These are phyloP conservation scores for Pachyrhizus erosus DNA, from an alignment of 306 rosid genomes.

Conservation along the genomic window DNA sequence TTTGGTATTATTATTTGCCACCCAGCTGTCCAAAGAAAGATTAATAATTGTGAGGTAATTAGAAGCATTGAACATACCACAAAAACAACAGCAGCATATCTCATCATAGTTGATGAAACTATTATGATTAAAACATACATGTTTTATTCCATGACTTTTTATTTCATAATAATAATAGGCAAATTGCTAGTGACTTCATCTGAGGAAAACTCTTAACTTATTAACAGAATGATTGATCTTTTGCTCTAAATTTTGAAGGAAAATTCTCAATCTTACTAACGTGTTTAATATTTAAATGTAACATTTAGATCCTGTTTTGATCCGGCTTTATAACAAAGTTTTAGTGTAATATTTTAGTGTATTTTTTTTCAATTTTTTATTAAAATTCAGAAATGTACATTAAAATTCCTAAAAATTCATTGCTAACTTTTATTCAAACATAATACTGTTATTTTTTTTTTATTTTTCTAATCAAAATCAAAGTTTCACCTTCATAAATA, in stretches of 20 bases:
- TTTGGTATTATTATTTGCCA: not conserved
- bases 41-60: not conserved
- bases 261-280: too few species aligned
- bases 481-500: too few species aligned
- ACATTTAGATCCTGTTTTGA: not conserved
- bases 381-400: too few species aligned
- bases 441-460: too few species aligned
- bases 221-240: not conserved
- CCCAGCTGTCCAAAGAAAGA: constrained; percentile 1
- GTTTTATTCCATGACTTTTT: not conserved
- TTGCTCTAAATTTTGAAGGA: not conserved
- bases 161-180: not conserved
- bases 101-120: not conserved
- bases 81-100: not conserved
- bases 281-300: too few species aligned
- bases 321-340: too few species aligned
- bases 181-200: not conserved
- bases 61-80: not conserved
- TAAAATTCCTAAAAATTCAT: too few species aligned
- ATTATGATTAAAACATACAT: not conserved
- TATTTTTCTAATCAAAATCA: too few species aligned
- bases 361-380: too few species aligned
- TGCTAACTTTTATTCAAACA: too few species aligned
- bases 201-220: not conserved
- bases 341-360: too few species aligned